Evolutionary conservation across 1,284 basidiomycete species (phyloP), one percentile per base, ranked within the genome.

Genomic region (Porogramme epimiltina): DNA sequence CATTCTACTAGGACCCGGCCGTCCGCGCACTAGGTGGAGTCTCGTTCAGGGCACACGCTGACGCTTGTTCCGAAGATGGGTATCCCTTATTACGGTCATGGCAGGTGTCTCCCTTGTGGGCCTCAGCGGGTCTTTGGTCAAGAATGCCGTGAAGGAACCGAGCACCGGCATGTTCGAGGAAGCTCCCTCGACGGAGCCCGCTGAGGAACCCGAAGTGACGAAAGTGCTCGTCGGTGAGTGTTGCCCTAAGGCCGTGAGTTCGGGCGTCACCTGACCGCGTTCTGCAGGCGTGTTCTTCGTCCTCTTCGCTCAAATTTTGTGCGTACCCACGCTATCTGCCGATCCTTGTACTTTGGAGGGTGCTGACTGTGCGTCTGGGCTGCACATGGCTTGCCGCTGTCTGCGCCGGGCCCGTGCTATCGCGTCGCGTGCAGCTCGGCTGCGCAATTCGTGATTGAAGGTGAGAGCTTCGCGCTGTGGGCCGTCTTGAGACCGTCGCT

Each of bases 301-400:
- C 51, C 76, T 98, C 36, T 95, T 97, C 65, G 96, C 97, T n/a
- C 97, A 99, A 73, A 74, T 98, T 56, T 99, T 96, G 91, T 93
- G 66, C 76, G 89, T 78, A 66, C 50, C 13, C 28, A 8, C 28
- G n/a, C n/a, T n/a, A n/a, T n/a, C n/a, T n/a, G n/a, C n/a, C n/a
- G n/a, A n/a, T n/a, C n/a, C n/a, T n/a, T n/a, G n/a, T n/a, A n/a
- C n/a, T n/a, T n/a, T n/a, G n/a, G n/a, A n/a, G n/a, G n/a, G n/a
- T n/a, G n/a, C n/a, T n/a, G n/a, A n/a, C n/a, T n/a, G n/a, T n/a
- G n/a, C n/a, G n/a, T n/a, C n/a, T n/a, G n/a, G n/a, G n/a, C n/a
- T n/a, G n/a, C n/a, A n/a, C n/a, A n/a, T n/a, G n/a, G n/a, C n/a
- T n/a, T n/a, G n/a, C n/a, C n/a, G n/a, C n/a, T n/a, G n/a, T n/a